These are phyloP conservation scores for Zygotorulaspora florentina DNA, from an alignment of 805 yeast species.

Conservation along the genomic window DNA sequence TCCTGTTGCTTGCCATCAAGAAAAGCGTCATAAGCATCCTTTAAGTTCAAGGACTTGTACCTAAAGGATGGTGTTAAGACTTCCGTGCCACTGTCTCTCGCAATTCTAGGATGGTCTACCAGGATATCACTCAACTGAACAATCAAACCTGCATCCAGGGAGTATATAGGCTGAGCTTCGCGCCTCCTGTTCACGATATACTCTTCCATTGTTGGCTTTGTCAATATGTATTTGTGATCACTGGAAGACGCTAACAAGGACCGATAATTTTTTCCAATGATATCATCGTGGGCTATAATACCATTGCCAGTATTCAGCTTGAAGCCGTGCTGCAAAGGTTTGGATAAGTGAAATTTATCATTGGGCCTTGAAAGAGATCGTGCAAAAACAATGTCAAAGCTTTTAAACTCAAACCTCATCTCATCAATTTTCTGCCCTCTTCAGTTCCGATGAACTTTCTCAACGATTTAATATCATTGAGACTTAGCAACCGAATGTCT, in stretches of 20 bases:
- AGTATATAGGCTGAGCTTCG: slow-evolving; percentile 50
- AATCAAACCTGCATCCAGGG: slow-evolving; percentile 46
- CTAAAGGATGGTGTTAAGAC: slow-evolving; percentile 3
- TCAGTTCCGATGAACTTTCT: slow-evolving; percentile 10
- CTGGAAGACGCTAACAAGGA: slow-evolving; percentile 28
- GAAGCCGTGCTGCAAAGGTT: slow-evolving; percentile 21
- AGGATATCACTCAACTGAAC: slow-evolving; percentile 46
- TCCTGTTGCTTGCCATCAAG: background rate
- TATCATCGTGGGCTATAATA: slow-evolving; percentile 35
- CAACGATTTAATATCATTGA: slow-evolving; percentile 13
- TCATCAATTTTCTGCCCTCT: slow-evolving; percentile 6
- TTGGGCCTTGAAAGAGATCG: slow-evolving; percentile 13
- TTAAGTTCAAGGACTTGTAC: slow-evolving; percentile 3
- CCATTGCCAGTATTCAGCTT: slow-evolving; percentile 23
- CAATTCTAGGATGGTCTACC: slow-evolving; percentile 37
- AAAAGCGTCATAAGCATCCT: slow-evolving; percentile 6
- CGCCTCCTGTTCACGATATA: slow-evolving; percentile 40
- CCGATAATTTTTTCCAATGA: slow-evolving; percentile 40
- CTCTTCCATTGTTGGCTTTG: slow-evolving; percentile 45
- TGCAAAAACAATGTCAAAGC: slow-evolving; percentile 11
- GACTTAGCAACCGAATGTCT: slow-evolving; percentile 10
- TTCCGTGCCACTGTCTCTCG: slow-evolving; percentile 1
- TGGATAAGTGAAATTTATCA: slow-evolving; percentile 16
- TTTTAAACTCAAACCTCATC: slow-evolving; percentile 4
- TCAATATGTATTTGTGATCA: slow-evolving; percentile 34